A percentile compares a stretch with the other conserved stretches of the same genome.
phyloP scores from a whole-genome alignment of 2,329 filamentous ascomycete genomes.

The Fusarium napiforme region DNA sequence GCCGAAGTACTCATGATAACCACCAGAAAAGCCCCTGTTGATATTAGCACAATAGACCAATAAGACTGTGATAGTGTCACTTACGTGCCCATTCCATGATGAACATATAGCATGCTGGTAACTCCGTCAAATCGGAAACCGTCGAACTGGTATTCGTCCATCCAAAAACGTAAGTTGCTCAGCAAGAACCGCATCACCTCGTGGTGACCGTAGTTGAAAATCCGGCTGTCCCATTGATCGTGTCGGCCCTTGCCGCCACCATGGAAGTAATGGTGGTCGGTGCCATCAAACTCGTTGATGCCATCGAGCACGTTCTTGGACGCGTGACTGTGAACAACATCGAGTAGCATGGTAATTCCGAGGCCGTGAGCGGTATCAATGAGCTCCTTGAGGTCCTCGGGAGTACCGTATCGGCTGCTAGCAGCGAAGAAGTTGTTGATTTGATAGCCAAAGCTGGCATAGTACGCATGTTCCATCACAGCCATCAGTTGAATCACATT shows the following conservation, averaged over 20 bases:
- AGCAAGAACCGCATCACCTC: slow-evolving; percentile 96
- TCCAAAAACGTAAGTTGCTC: slow-evolving; percentile 97
- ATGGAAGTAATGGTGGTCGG: slow-evolving; percentile 96
- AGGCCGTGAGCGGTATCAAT: slow-evolving; percentile 94
- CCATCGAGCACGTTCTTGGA: slow-evolving; percentile 98
- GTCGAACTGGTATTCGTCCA: slow-evolving; percentile 97
- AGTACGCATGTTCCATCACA: slow-evolving; percentile 99
- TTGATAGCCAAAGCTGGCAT: slow-evolving; percentile 98
- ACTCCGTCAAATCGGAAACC: slow-evolving; percentile 98
- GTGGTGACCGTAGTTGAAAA: slow-evolving; percentile 97
- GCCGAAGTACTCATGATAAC: slow-evolving; percentile 98
- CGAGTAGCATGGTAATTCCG: slow-evolving; percentile 90
- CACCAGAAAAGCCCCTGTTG: slow-evolving; percentile 88
- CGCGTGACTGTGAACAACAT: slow-evolving; percentile 97
- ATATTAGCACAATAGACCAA: slow-evolving; percentile 9
- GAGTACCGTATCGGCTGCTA: slow-evolving; percentile 92
- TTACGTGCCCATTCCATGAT: slow-evolving; percentile 97
- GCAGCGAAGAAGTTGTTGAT: slow-evolving; percentile 99
- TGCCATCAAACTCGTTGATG: slow-evolving; percentile 94
- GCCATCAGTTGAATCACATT: slow-evolving; percentile 99
- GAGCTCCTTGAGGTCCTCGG: slow-evolving; percentile 95
- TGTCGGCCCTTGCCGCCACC: slow-evolving; percentile 85
- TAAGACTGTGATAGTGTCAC: slow-evolving; percentile 48
- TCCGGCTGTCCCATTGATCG: slow-evolving; percentile 92
- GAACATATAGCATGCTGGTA: slow-evolving; percentile 96